Conservation (phyloP, 179 eudicot species). For the Spergularia azorica region DNA sequence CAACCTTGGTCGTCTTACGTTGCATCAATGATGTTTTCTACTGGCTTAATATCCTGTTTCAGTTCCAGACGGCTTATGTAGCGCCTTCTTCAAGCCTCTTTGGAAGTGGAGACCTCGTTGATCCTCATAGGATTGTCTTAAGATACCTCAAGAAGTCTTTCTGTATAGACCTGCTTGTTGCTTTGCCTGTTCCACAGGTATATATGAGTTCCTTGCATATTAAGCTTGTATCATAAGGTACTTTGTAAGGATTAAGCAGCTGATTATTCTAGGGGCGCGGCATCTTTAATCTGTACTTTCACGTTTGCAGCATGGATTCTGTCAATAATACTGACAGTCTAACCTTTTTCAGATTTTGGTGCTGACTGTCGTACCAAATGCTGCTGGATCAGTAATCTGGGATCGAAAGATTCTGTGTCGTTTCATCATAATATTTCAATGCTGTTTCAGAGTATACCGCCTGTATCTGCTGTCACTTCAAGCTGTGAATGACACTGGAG, state of each 20-base stretch:
- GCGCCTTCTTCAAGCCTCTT: conserved; percentile 28
- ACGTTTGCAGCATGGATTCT: background rate
- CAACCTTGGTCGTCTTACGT: conserved; percentile 20
- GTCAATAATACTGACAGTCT: background rate
- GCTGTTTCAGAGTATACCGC: conserved; percentile 16
- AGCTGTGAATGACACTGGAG: conserved; percentile 28
- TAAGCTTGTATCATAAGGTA: too few relatives aligned
- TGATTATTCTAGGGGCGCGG: too few relatives aligned
- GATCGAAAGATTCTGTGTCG: conserved; percentile 16
- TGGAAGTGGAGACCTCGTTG: conserved; percentile 28
- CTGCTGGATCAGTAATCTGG: conserved; percentile 15
- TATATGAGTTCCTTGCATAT: too few relatives aligned
- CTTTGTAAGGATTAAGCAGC: too few relatives aligned
- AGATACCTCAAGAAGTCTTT: conserved; percentile 29
- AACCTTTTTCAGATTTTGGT: conserved; percentile 20
- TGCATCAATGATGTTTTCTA: conserved; percentile 27
- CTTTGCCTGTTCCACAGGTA: conserved; percentile 36
- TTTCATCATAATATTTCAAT: conserved; percentile 24
- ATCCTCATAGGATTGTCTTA: conserved; percentile 12
- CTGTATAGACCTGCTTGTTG: conserved; percentile 35
- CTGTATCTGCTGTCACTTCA: conserved; percentile 18
- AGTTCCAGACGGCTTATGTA: conserved; percentile 29
- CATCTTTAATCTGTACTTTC: too few relatives aligned
- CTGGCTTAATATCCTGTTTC: conserved; percentile 28
- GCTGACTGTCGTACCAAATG: conserved; percentile 25